Conservation (phyloP, 2,329 filamentous ascomycete species). For the Penicillium sp. region DNA sequence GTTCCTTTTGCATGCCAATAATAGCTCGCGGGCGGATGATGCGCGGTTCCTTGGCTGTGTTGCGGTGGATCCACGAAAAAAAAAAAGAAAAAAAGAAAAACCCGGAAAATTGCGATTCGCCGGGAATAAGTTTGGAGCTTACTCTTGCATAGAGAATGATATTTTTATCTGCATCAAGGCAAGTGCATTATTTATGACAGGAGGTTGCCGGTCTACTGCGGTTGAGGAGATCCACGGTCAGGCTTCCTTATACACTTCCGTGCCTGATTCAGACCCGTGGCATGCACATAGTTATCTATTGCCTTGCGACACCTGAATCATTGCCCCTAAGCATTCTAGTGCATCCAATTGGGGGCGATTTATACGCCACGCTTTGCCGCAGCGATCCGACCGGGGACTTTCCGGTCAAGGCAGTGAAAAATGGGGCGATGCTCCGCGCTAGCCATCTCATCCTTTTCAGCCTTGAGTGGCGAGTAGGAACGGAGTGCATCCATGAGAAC, state of each 20-base stretch:
- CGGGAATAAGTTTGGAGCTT: neutral
- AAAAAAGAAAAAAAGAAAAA: neutral
- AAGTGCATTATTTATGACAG: too few relatives aligned
- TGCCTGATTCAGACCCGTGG: neutral
- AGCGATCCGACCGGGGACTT: slow-evolving; percentile 9
- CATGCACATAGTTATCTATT: neutral
- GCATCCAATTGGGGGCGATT: slow-evolving; percentile 7
- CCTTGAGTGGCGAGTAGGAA: neutral
- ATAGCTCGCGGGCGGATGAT: slow-evolving; percentile 14
- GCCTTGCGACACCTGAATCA: neutral
- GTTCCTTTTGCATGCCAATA: slow-evolving; percentile 25
- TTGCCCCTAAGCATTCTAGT: neutral
- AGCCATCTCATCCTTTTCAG: neutral
- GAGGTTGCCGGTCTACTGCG: too few relatives aligned
- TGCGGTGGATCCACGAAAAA: slow-evolving; percentile 1
- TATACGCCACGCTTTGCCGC: slow-evolving; percentile 11
- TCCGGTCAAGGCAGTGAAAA: neutral
- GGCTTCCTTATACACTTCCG: neutral
- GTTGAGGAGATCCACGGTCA: too few relatives aligned
- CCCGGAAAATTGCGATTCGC: neutral
- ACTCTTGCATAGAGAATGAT: neutral
- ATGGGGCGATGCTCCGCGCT: neutral
- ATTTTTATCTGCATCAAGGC: neutral
- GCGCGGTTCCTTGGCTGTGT: slow-evolving; percentile 15
- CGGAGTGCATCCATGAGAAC: neutral